Base-by-base conservation (phyloP, 1,139 yeast genomes). In the Pneumocystis murina region DNA sequence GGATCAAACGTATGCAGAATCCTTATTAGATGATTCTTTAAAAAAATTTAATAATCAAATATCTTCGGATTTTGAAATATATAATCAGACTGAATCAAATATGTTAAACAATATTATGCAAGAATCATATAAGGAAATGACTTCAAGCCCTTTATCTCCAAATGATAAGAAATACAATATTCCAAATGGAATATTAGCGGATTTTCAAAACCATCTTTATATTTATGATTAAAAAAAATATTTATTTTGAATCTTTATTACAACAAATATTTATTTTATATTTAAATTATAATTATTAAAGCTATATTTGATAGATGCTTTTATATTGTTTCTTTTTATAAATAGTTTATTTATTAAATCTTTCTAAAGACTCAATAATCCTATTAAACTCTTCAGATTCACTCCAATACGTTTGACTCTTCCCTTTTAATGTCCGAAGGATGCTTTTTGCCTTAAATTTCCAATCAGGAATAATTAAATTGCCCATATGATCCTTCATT, bases 391-490 rank as follows among this genome's bases (percentile, higher is more conserved):
- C 55, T 48, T 48, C 20, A 24, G 55, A 48, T 48, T 24, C 55
- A 48, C 10, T 48, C 55, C 55, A 48, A 12, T 3, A 48, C n/a
- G 24, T 48, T 24, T 48, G 55, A 12, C 55, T 33, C 17, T 48
- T 48, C 28, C 55, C 33, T 48, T 48, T 48, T 48, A 48, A 24
- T 48, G 33, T 12, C 4, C n/a, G 4, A 24, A 48, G 55, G 17
- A 48, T 24, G 28, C 55, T 81, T 68, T 84, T 80, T 1, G 95
- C 85, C 72, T 90, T 90, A 75, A 86, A 88, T 71, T 82, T 86
- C 97, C 97, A 91, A 72, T 90, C 96, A 70, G 84, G 82, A 73
- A 96, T 90, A 5, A 92, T 96, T 17, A 86, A 71, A 70, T 89
- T 90, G 36, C 86, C 87, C 69, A 85, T 83, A 69, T 87, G 86